Conservation (phyloP, 1,139 yeast genomes). For the Lodderomyces elongisporus region DNA sequence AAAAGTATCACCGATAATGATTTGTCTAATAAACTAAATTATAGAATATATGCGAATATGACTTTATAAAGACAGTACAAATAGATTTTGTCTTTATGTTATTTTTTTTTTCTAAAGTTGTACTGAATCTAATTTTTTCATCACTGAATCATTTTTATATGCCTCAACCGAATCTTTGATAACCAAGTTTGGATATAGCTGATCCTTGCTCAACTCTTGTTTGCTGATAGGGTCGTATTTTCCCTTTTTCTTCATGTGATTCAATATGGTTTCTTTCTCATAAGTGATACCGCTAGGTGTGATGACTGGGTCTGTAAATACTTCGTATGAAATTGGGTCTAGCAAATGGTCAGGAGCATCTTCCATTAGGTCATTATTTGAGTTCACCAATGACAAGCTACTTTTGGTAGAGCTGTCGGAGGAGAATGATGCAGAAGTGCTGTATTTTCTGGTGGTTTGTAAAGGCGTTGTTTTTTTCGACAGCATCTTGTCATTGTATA, state of each 20-base stretch:
- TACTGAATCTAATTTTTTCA: no score
- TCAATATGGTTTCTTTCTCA: constrained; percentile 25
- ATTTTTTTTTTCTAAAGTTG: no score
- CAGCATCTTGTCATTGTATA: constrained; percentile 9
- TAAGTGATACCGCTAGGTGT: constrained; percentile 47
- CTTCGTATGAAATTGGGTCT: constrained; percentile 45
- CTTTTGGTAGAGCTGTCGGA: constrained; percentile 4
- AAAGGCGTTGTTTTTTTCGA: constrained; percentile 5
- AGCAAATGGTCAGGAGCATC: constrained; percentile 41
- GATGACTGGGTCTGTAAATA: constrained; percentile 46
- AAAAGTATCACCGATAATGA: no score
- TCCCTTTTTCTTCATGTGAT: constrained; percentile 14
- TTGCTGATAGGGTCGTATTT: constrained; percentile 22
- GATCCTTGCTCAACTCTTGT: constrained; percentile 28
- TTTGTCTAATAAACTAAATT: no score
- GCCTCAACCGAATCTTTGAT: constrained; percentile 37
- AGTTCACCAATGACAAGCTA: constrained; percentile 4
- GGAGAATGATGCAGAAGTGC: not conserved
- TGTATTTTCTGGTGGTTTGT: constrained; percentile 1
- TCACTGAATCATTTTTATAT: no score
- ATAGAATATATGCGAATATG: no score
- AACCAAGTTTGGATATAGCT: constrained; percentile 41
- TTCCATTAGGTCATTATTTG: constrained; percentile 8
- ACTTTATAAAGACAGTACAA: no score
- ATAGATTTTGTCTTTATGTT: no score